These are phyloP conservation scores for Bipolaris bicolor DNA, from an alignment of 2,329 filamentous ascomycete species.

Conservation along the genomic window DNA sequence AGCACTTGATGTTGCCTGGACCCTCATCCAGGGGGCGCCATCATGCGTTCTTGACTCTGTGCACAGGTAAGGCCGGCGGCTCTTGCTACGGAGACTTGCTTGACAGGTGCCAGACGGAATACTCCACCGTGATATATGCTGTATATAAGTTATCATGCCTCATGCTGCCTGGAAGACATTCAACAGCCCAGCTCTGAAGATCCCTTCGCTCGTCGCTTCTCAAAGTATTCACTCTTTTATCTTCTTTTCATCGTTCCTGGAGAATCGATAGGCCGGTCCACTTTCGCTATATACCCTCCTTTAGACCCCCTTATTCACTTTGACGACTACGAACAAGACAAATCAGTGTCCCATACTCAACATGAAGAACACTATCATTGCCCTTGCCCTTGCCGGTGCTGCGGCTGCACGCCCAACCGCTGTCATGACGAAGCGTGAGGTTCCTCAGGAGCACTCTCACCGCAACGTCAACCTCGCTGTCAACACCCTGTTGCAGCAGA, in stretches of 20 bases:
- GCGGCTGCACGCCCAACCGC: conserved; percentile 37
- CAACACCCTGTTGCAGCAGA: conserved; percentile 50
- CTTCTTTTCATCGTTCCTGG: conserved; percentile 48
- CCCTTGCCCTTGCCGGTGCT: conserved; percentile 39
- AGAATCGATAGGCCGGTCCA: conserved; percentile 47
- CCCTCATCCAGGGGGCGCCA: conserved; percentile 27
- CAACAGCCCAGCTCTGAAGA: conserved; percentile 29
- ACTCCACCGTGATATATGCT: conserved; percentile 20
- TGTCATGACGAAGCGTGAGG: conserved; percentile 53
- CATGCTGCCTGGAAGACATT: conserved; percentile 17
- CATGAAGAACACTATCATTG: conserved; percentile 45
- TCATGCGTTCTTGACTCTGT: conserved; percentile 30
- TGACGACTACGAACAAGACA: conserved; percentile 11
- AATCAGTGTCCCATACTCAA: conserved; percentile 17
- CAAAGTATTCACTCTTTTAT: conserved; percentile 28
- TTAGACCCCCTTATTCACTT: conserved; percentile 4
- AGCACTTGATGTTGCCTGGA: conserved; percentile 15
- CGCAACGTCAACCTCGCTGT: conserved; percentile 56
- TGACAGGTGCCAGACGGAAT: conserved; percentile 25
- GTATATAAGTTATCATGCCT: conserved; percentile 41
- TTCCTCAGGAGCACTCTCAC: conserved; percentile 65
- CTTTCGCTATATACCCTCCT: conserved; percentile 27
- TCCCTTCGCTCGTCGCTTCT: conserved; percentile 37
- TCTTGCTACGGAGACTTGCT: conserved; percentile 14
- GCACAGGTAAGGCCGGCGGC: conserved; percentile 18